Evolutionary conservation across 176 grass and related monocot genomes (phyloP).

Genomic region (Zoysia pacifica): DNA sequence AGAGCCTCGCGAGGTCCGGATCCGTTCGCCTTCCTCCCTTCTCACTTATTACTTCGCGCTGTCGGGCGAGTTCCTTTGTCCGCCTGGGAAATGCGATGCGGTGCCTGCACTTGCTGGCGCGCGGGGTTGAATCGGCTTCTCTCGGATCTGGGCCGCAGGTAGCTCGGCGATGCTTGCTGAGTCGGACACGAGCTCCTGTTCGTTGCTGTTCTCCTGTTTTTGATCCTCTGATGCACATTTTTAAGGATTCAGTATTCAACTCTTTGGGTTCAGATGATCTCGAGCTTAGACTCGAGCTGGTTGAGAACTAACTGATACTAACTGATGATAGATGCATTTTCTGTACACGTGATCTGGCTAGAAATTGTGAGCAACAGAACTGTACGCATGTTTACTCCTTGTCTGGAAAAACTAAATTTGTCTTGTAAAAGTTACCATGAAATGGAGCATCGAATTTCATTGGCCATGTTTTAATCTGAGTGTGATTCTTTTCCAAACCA

Average conservation of each 20-base stretch:
- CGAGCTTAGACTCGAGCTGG: constrained; percentile 19
- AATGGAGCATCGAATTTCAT: not conserved
- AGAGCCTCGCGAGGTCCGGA: constrained; percentile 79
- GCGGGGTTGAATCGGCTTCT: not conserved
- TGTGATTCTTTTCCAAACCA: constrained; percentile 7
- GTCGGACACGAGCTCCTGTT: too few relatives aligned
- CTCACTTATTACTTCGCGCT: not conserved
- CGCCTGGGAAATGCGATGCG: constrained; percentile 21
- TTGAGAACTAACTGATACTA: constrained; percentile 28
- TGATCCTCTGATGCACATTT: not conserved
- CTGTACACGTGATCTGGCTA: constrained; percentile 21
- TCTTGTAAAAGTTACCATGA: not conserved
- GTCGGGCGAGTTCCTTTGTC: not conserved
- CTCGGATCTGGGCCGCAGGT: constrained; percentile 37
- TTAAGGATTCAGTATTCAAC: not conserved
- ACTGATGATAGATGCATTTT: not conserved
- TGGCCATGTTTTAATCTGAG: not conserved
- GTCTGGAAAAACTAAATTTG: constrained; percentile 16
- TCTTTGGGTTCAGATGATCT: not conserved
- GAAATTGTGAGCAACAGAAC: not conserved
- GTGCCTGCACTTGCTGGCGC: not conserved
- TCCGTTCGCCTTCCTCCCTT: constrained; percentile 19
- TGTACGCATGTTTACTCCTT: not conserved
- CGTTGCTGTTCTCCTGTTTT: not conserved
- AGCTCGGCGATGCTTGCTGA: not conserved